A percentile compares a stretch with the other conserved stretches of the same genome.
These are phyloP conservation scores for Ceratobasidium sp. DNA, from an alignment of 1,284 basidiomycete species.

Conservation along the genomic window DNA sequence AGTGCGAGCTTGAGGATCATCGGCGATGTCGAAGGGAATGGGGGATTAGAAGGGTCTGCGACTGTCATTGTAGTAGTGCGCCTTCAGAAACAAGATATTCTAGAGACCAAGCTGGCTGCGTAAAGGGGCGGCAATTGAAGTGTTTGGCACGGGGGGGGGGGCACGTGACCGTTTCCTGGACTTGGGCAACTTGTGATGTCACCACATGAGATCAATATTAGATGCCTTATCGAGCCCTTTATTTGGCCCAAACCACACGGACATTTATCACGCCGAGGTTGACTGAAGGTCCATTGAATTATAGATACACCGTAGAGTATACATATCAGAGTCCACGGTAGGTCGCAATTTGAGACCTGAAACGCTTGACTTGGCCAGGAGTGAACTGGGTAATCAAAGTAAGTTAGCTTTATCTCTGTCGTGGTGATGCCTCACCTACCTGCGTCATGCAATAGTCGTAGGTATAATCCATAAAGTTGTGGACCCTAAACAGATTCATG, in stretches of 20 bases:
- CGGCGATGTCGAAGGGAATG: neutral
- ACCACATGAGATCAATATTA: too few relatives aligned
- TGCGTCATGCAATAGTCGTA: slow-evolving; percentile 50
- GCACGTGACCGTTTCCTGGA: too few relatives aligned
- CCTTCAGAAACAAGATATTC: too few relatives aligned
- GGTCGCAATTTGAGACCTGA: slow-evolving; percentile 61
- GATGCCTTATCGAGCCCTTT: too few relatives aligned
- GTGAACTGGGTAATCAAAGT: slow-evolving; percentile 57
- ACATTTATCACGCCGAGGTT: too few relatives aligned
- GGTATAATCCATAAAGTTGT: slow-evolving; percentile 45
- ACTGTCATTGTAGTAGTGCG: too few relatives aligned
- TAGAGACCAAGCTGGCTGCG: too few relatives aligned
- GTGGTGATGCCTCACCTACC: neutral
- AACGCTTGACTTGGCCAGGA: slow-evolving; percentile 61
- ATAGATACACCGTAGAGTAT: neutral
- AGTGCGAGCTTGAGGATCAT: neutral
- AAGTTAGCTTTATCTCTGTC: too few relatives aligned
- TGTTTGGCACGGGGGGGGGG: too few relatives aligned
- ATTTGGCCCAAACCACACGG: neutral
- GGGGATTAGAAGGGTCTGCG: too few relatives aligned
- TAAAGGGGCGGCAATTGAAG: too few relatives aligned
- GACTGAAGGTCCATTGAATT: neutral
- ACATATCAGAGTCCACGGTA: slow-evolving; percentile 61
- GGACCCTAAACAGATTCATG: slow-evolving; percentile 4
- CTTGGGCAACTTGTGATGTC: too few relatives aligned